These are phyloP conservation scores for Clavispora vitiphila DNA, from an alignment of 805 yeast genomes.

Conservation along the genomic window DNA sequence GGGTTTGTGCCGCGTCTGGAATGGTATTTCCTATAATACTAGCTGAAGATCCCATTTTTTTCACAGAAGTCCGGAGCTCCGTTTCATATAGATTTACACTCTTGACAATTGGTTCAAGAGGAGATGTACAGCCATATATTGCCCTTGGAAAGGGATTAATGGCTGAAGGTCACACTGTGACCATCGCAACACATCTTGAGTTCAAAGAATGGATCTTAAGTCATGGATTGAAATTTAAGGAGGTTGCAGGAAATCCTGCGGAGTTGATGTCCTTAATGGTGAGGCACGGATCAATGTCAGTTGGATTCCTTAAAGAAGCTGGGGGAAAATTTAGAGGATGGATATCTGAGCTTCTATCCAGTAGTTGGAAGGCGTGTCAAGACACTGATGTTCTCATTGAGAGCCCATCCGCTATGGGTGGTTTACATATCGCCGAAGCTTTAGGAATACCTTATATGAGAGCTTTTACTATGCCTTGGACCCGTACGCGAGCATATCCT, in stretches of 20 bases:
- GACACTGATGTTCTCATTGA: conserved; percentile 80
- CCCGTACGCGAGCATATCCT: conserved; percentile 90
- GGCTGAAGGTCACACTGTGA: conserved; percentile 77
- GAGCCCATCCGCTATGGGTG: conserved; percentile 96
- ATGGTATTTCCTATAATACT: conserved; percentile 63
- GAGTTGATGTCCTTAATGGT: conserved; percentile 92
- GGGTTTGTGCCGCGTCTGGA: conserved; percentile 54
- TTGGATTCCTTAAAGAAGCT: conserved; percentile 79
- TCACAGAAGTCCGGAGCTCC: conserved; percentile 49
- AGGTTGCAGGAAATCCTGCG: conserved; percentile 89
- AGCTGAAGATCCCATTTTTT: conserved; percentile 56
- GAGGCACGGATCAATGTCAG: conserved; percentile 80
- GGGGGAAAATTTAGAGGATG: conserved; percentile 72
- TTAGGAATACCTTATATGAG: conserved; percentile 83
- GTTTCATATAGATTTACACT: conserved; percentile 57
- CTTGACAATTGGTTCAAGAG: conserved; percentile 90
- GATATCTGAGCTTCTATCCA: conserved; percentile 65
- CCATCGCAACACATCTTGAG: conserved; percentile 82
- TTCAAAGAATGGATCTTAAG: conserved; percentile 68
- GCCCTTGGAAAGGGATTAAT: conserved; percentile 78
- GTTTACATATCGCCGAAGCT: conserved; percentile 93
- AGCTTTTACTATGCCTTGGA: conserved; percentile 99
- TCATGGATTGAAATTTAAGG: conserved; percentile 64
- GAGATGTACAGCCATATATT: conserved; percentile 95
- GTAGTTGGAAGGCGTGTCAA: conserved; percentile 88